Conservation (phyloP, 805 yeast genomes). For the Candida xiaguanensis region DNA sequence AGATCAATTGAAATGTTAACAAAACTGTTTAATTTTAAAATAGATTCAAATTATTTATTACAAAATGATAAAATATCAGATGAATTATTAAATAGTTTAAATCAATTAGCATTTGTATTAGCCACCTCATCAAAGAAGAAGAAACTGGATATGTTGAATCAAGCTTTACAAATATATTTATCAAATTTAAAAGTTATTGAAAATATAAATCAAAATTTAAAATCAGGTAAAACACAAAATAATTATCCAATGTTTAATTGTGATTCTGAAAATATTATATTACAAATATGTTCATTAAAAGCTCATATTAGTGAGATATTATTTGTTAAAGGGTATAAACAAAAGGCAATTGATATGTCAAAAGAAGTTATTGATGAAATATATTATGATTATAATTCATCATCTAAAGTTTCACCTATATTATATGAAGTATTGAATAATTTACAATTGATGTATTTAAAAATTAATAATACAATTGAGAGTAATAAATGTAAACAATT, state of each 20-base stretch:
- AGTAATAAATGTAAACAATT: conserved; percentile 26
- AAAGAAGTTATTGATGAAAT: conserved; percentile 39
- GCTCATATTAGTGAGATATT: conserved; percentile 40
- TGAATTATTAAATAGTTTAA: conserved; percentile 31
- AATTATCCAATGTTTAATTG: conserved; percentile 37
- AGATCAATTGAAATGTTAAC: conserved; percentile 31
- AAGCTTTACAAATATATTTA: conserved; percentile 35
- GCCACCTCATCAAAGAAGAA: conserved; percentile 17
- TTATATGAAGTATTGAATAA: conserved; percentile 28
- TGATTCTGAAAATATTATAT: conserved; percentile 22
- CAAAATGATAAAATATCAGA: conserved; percentile 30
- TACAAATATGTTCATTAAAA: conserved; percentile 28
- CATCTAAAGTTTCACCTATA: conserved; percentile 25
- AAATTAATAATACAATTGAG: conserved; percentile 20
- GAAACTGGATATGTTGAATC: conserved; percentile 15
- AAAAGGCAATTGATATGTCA: conserved; percentile 39
- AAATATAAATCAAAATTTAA: conserved; percentile 15
- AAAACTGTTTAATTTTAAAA: conserved; percentile 22
- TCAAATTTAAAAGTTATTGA: conserved; percentile 27
- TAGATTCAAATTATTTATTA: conserved; percentile 23
- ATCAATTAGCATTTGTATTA: conserved; percentile 29
- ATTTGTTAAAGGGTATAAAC: conserved; percentile 38
- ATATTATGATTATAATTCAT: conserved; percentile 25
- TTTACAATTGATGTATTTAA: conserved; percentile 29
- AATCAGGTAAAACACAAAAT: conserved; percentile 18